Base-by-base conservation (phyloP, 106 monocot genomes). In the Allium cepa region DNA sequence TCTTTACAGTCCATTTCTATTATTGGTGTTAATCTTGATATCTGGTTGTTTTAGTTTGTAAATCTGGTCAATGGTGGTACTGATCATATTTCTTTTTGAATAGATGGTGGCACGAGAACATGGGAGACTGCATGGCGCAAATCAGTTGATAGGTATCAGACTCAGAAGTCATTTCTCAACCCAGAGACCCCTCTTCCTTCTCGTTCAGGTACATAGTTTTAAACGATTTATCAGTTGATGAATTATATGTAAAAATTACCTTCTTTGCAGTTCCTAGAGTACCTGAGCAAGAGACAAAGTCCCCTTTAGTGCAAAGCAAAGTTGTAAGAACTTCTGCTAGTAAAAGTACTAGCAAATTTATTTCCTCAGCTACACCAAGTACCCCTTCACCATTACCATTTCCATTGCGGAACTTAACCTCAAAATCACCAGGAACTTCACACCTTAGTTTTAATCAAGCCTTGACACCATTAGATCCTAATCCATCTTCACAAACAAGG, bases 81-180 rank as follows among this genome's bases (percentile, higher is more conserved):
- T 77, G 17, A 8, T 59, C 6, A 59, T 49, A 10, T 15, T 72
- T 69, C 8, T 15, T 61, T 7, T 64, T 55, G 57, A 53, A 60
- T 55, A 97, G 91, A 77, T 82, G 80, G 70, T 69, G 83, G 88
- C 76, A 77, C 86, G 55, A 73, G 69, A 60, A 46, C 53, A 60
- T 97, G 96, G 96, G 86, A 84, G 47, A 60, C 70, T 82, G 58
- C 75, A 26, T 97, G 83, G 96, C 88, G 53, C 76, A 72, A 63
- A 68, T 78, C 78, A 14, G 56, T 69, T 22, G 82, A 79, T 72
- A 86, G 71, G 58, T 82, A 70, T 69, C 75, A 84, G 48, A 92
- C 70, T 66, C 85, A 82, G 57, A 92, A 79, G 53, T 80, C 88
- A 22, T 78, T 86, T 60, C 74, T 63, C 71, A 78, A 12, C 67